phyloP scores from a whole-genome alignment of 805 yeast species.

The Kodamaea fukazawae region DNA sequence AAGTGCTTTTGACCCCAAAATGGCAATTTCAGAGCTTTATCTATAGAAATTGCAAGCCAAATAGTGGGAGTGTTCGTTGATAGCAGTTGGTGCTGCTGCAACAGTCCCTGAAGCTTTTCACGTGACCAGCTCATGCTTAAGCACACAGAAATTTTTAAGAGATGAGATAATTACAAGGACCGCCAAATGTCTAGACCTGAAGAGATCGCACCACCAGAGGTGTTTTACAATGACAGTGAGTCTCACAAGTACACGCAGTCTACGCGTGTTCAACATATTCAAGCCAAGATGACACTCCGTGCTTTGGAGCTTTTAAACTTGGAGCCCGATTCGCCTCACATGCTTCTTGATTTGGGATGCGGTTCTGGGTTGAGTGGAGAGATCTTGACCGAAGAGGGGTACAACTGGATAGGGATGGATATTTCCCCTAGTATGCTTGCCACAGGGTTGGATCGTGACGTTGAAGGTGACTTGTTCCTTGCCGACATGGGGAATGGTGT shows the following conservation, averaged over 20 bases:
- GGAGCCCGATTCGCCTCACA: conserved; percentile 56
- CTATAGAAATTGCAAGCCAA: too few relatives aligned
- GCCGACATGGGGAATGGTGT: conserved; percentile 93
- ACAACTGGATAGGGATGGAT: conserved; percentile 94
- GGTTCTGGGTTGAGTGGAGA: conserved; percentile 97
- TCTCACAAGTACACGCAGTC: conserved; percentile 87
- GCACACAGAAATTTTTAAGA: not conserved
- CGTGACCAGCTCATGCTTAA: too few relatives aligned
- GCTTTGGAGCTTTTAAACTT: conserved; percentile 85
- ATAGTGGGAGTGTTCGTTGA: too few relatives aligned
- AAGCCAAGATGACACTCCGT: conserved; percentile 94
- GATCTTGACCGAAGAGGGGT: conserved; percentile 89
- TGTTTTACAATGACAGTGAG: conserved; percentile 88
- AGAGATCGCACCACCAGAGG: conserved; percentile 93
- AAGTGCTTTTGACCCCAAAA: too few relatives aligned
- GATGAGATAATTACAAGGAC: conserved; percentile 4
- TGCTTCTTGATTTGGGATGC: conserved; percentile 89
- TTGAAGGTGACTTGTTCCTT: conserved; percentile 88
- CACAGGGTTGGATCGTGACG: conserved; percentile 85
- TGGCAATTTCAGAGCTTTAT: too few relatives aligned
- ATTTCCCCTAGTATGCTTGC: conserved; percentile 95
- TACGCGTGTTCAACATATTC: conserved; percentile 96
- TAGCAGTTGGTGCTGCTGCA: too few relatives aligned
- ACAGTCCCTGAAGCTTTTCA: too few relatives aligned
- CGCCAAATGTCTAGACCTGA: conserved; percentile 87